These are phyloP conservation scores for Penicillium canescens DNA, from an alignment of 495 filamentous ascomycete species.

Conservation along the genomic window DNA sequence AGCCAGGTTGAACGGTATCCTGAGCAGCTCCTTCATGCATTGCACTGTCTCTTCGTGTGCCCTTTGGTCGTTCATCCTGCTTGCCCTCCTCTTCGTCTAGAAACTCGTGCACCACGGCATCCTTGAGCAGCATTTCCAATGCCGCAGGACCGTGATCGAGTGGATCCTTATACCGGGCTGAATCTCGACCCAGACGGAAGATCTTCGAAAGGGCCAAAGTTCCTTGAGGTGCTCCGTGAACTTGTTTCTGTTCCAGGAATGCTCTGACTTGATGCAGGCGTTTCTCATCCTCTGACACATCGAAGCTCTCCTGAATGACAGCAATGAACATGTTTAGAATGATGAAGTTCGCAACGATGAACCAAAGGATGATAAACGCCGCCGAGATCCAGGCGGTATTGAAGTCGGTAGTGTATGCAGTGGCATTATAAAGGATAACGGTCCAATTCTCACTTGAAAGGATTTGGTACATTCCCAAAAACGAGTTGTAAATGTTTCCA, in stretches of 20 bases:
- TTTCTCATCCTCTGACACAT: conserved; percentile 99
- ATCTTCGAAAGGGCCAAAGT: conserved; percentile 88
- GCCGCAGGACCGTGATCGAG: conserved; percentile 85
- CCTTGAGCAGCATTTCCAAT: conserved; percentile 93
- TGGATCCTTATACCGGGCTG: conserved; percentile 69
- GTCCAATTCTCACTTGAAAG: conserved; percentile 99
- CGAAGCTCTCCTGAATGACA: conserved; percentile 99
- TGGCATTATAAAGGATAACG: conserved; percentile 78
- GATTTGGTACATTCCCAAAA: conserved; percentile 97
- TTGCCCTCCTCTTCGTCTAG: conserved; percentile 68
- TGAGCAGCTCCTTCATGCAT: conserved; percentile 23
- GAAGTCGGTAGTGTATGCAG: conserved; percentile 57
- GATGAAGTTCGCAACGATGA: conserved; percentile 93
- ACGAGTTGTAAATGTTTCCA: conserved; percentile 88
- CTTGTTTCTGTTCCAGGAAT: conserved; percentile 88
- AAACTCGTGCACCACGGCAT: conserved; percentile 91
- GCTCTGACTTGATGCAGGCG: conserved; percentile 92
- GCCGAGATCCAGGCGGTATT: conserved; percentile 92
- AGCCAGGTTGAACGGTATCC: conserved; percentile 48
- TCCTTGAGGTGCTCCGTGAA: conserved; percentile 62
- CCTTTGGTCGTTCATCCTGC: conserved; percentile 22
- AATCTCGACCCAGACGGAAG: conserved; percentile 71
- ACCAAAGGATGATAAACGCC: conserved; percentile 91
- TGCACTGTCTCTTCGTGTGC: conserved; percentile 25
- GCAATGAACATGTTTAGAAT: conserved; percentile 99